These are phyloP conservation scores for Carex myosuroides DNA, from an alignment of 176 grass and related monocot genomes.

Conservation along the genomic window DNA sequence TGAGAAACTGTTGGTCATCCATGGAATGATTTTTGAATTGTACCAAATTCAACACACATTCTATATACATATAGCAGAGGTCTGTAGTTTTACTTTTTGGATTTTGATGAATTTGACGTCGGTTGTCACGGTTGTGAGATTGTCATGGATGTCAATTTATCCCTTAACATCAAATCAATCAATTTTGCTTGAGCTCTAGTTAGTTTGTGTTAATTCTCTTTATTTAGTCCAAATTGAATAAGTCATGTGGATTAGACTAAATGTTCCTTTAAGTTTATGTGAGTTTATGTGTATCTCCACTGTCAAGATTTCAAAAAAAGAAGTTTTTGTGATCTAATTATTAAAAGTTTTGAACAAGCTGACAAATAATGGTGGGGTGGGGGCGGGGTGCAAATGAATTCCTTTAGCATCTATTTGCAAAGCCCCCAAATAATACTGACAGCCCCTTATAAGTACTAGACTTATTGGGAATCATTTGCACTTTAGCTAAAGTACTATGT, in stretches of 20 bases:
- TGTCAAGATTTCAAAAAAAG: too few species aligned
- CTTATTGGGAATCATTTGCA: background rate
- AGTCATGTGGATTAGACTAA: background rate
- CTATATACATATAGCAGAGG: background rate
- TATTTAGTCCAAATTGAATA: background rate
- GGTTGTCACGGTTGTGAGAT: background rate
- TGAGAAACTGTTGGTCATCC: background rate
- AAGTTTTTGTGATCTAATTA: too few species aligned
- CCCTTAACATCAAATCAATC: background rate
- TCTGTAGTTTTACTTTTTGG: background rate
- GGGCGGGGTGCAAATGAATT: background rate
- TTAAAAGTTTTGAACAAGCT: background rate
- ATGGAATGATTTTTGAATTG: background rate
- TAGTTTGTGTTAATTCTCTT: too few species aligned
- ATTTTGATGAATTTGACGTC: background rate
- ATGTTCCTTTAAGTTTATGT: too few species aligned
- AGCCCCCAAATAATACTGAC: background rate
- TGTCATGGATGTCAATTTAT: background rate
- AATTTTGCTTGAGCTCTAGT: background rate
- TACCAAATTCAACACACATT: background rate
- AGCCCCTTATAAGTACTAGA: background rate
- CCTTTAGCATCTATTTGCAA: background rate
- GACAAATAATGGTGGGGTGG: background rate
- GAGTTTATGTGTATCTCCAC: too few species aligned
- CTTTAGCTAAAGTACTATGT: background rate